phyloP scores from a whole-genome alignment of 2,329 filamentous ascomycete species.

The Beauveria australis region DNA sequence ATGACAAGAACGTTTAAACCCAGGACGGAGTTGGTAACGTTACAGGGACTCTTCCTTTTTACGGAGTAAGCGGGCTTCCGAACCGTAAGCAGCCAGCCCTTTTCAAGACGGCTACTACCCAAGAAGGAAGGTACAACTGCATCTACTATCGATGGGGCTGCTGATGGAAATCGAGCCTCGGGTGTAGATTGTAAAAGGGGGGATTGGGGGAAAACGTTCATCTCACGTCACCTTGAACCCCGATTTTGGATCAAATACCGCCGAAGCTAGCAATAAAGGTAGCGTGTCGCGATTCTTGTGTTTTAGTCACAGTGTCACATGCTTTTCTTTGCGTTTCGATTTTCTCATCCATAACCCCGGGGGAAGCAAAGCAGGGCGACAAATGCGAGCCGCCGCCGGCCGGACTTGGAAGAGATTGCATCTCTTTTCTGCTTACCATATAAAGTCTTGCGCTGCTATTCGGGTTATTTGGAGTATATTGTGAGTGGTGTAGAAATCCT shows the following conservation, averaged over 20 bases:
- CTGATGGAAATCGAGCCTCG: not conserved
- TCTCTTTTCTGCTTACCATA: too few species aligned
- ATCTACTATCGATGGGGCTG: not conserved
- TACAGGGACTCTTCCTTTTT: not conserved
- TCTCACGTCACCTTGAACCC: not conserved
- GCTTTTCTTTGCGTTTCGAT: too few species aligned
- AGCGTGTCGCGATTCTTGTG: not conserved
- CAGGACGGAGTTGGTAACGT: not conserved
- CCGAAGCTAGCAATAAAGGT: not conserved
- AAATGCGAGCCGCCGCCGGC: too few species aligned
- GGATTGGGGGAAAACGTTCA: too few species aligned
- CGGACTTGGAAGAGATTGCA: too few species aligned
- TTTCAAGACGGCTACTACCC: not conserved
- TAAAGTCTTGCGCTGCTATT: too few species aligned
- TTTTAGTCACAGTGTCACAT: too few species aligned
- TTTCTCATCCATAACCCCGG: too few species aligned
- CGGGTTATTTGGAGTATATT: too few species aligned
- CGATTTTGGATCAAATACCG: not conserved
- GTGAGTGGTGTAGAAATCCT: too few species aligned
- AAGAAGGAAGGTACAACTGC: not conserved
- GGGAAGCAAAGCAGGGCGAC: too few species aligned
- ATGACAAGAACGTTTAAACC: not conserved
- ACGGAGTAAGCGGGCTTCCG: not conserved
- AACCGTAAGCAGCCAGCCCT: not conserved
- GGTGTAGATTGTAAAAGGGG: too few species aligned